Base-by-base conservation (phyloP, 139 green algal genomes). In the Haematococcus lacustris region DNA sequence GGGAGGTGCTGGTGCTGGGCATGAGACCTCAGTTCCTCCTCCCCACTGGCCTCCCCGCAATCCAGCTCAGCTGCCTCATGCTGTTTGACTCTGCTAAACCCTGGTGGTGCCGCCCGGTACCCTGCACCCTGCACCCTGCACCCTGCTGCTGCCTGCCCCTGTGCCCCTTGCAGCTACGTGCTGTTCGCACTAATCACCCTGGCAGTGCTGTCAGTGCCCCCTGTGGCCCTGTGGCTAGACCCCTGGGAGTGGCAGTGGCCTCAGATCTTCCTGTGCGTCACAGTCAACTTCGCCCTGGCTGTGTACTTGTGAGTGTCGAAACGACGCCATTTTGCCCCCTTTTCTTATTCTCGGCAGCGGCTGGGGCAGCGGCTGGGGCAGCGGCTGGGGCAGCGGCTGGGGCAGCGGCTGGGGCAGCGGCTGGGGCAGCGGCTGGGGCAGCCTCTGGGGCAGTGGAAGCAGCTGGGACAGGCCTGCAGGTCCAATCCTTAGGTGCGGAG, bases 121-220 rank as follows among this genome's bases (percentile, higher is more conserved):
- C n/a, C 34, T 53, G 38, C 64, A 34, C 59, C 9, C 59, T 66
- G 6, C 13, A 17, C 9, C 43, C 9, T 53, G 9, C 43, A 53
- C 17, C 43, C 43, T 17, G 17, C 9, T 53, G 43, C 9, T 28
- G 43, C 43, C 43, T 28, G 43, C 43, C 9, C 43, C 17, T 9
- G 9, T 53, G 9, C 17, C 43, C 43, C 32, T 38, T 53, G 35
- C 21, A 63, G 80, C 28, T 85, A 85, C 76, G 75, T 85, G 39
- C 70, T 85, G 38, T 85, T 85, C 65, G 80, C 76, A 6, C n/a
- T 68, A 73, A 82, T 85, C 73, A 85, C 80, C 4, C 26, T 85
- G 38, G 73, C 59, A 3, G 80, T 85, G 70, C 70, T 85, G 43
- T 41, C 59, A 21, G 73, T 85, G 41, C 80, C 80, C n/a, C 80